Conservation (phyloP, 129 eudicot species). For the Centrapalus pauciflorus region DNA sequence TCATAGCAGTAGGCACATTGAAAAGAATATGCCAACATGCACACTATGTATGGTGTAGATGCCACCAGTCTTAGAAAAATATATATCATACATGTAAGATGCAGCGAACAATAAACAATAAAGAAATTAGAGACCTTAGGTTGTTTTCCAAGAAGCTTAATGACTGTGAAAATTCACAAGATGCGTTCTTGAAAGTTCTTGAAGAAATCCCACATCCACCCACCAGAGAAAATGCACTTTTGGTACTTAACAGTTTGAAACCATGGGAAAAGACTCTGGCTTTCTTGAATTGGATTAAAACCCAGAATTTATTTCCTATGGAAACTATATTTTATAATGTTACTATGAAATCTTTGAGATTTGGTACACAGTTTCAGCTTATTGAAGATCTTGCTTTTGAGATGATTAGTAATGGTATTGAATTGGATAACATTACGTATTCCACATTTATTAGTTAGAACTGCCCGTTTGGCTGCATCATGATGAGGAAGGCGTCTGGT, state of each 20-base stretch:
- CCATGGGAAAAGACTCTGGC: slow-evolving; percentile 50
- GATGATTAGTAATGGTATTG: slow-evolving; percentile 43
- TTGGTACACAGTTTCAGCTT: slow-evolving; percentile 64
- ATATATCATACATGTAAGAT: background rate
- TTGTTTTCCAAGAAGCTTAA: slow-evolving; percentile 50
- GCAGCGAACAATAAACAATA: background rate
- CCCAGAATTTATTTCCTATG: slow-evolving; percentile 52
- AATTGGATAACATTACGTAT: slow-evolving; percentile 61
- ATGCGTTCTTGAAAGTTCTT: slow-evolving; percentile 40
- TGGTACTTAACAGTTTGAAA: slow-evolving; percentile 52
- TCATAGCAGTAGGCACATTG: too few species aligned
- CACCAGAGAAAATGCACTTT: slow-evolving; percentile 51
- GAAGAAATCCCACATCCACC: slow-evolving; percentile 48
- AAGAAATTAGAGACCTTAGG: slow-evolving; percentile 52
- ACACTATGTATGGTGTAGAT: too few species aligned
- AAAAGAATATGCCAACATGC: too few species aligned
- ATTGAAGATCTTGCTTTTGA: slow-evolving; percentile 58
- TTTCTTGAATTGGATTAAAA: slow-evolving; percentile 61
- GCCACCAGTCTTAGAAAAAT: background rate
- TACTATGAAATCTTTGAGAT: slow-evolving; percentile 58
- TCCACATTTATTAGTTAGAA: slow-evolving; percentile 65
- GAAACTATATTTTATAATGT: slow-evolving; percentile 72
- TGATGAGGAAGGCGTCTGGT: too few species aligned
- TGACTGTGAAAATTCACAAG: slow-evolving; percentile 35
- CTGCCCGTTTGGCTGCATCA: too few species aligned